Base-by-base conservation (phyloP, 2,329 filamentous ascomycete species). In the Paecilomyces niveus region DNA sequence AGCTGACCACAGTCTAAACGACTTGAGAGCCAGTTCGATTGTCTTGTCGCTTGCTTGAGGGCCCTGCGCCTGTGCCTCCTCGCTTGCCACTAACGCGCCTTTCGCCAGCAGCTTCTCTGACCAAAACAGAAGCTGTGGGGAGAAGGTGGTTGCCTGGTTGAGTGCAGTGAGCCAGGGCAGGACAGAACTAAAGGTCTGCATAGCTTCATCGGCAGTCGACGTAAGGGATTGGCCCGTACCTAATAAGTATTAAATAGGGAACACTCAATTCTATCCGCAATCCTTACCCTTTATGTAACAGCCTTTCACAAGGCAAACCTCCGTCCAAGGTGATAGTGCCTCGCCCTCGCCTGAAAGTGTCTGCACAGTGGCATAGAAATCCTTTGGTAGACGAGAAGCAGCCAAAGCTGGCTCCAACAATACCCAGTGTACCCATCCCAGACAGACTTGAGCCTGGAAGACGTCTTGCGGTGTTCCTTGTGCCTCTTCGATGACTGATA, bases 361-460 rank as follows among this genome's bases (percentile, higher is more conserved):
- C 29, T 81, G 72, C 59, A 84, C 77, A 32, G 83, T 81, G 52
- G 80, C 77, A 53, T 82, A 81, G 55, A 90, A 79, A 62, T 85
- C 83, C 59, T 79, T 80, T 3, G 90, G 89, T 13, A 96, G 77
- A 58, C 79, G 82, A 35, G 77, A 76, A 50, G 83, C 74, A 39
- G 88, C 87, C 50, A 84, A 72, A 0, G 77, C 78, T 63, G 89
- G 89, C 65, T 95, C 88, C 33, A 85, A 86, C 56, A 88, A 74
- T 8, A 86, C 84, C 85, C 89, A 96, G 69, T 95, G 86, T 66
- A 96, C 80, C 89, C 92, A 95, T 57, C 87, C 92, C 52, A 93
- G 74, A 72, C 90, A 94, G 55, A 94, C 86, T 61, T 85, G 87
- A 32, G 91, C 92, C 74, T 96, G 91, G 65, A 93, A 81, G 9